Conservation (phyloP, 768 basidiomycete genomes). For the Tulasnella sp. region DNA sequence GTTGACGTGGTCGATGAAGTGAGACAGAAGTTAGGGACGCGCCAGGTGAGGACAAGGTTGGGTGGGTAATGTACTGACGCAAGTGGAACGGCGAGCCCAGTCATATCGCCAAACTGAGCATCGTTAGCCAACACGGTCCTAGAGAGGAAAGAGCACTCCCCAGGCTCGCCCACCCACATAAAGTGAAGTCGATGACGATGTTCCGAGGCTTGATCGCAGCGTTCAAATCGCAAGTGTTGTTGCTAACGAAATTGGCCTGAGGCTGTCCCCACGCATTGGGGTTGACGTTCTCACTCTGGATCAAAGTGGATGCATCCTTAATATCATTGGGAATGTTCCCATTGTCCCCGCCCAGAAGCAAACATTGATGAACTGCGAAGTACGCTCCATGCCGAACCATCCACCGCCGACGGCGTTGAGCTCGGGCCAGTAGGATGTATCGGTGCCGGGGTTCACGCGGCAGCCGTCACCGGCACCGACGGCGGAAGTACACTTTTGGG, state of each 20-base stretch:
- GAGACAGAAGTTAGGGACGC: neutral
- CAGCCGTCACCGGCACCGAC: slow-evolving; percentile 20
- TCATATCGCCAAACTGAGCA: slow-evolving; percentile 12
- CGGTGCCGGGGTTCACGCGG: slow-evolving; percentile 2
- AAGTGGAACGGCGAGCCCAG: slow-evolving; percentile 27
- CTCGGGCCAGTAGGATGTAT: slow-evolving; percentile 25
- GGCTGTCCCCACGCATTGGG: slow-evolving; percentile 26
- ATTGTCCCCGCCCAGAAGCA: slow-evolving; percentile 25
- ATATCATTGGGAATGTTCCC: slow-evolving; percentile 18
- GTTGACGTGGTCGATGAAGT: slow-evolving; percentile 30
- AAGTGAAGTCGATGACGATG: slow-evolving; percentile 30
- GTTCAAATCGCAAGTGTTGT: slow-evolving; percentile 24
- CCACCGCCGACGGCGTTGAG: slow-evolving; percentile 28
- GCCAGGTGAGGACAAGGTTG: too few relatives aligned
- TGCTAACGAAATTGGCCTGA: slow-evolving; percentile 27
- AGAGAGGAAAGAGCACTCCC: neutral
- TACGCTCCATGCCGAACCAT: slow-evolving; percentile 25
- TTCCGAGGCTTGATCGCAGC: slow-evolving; percentile 29
- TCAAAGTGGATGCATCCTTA: neutral
- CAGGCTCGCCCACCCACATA: slow-evolving; percentile 22
- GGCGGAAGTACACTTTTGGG: neutral
- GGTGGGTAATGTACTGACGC: slow-evolving; percentile 26
- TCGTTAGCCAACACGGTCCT: slow-evolving; percentile 29
- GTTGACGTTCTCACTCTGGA: neutral
- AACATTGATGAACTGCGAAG: slow-evolving; percentile 21